Percentiles rank a stretch among this genome's conserved stretches.
Evolutionary conservation across 139 green algal species (phyloP).

Genomic region (Gonium pectorale): DNA sequence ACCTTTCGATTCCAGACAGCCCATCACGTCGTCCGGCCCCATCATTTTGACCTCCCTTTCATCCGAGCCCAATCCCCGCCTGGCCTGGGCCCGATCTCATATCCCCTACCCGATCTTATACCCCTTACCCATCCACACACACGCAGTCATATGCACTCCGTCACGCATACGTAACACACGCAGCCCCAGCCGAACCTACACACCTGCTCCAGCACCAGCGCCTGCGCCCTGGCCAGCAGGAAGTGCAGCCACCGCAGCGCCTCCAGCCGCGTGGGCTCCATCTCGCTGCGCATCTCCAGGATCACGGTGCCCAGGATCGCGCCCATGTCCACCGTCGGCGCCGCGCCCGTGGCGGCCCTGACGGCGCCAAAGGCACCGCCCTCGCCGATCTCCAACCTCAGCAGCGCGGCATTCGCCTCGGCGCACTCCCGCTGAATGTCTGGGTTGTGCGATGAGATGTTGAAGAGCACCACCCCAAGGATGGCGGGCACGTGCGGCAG

Average conservation of each 20-base stretch:
- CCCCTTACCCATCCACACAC: too few species aligned
- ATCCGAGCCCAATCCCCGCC: too few species aligned
- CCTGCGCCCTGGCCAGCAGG: conserved; percentile 50
- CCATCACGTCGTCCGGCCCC: too few species aligned
- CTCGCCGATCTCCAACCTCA: conserved; percentile 45
- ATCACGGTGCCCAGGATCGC: conserved; percentile 71
- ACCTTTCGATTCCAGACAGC: too few species aligned
- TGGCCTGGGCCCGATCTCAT: too few species aligned
- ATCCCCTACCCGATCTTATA: too few species aligned
- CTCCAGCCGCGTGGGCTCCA: conserved; percentile 82
- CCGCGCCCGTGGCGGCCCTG: background rate
- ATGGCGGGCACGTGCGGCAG: conserved; percentile 80
- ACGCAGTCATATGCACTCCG: too few species aligned
- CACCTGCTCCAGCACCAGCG: conserved; percentile 67
- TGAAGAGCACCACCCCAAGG: conserved; percentile 85
- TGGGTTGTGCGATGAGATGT: conserved; percentile 73
- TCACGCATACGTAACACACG: too few species aligned
- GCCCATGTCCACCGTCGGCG: conserved; percentile 46
- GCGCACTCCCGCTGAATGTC: conserved; percentile 63
- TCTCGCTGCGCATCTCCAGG: conserved; percentile 65
- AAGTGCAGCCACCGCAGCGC: conserved; percentile 84
- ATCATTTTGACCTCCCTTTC: too few species aligned
- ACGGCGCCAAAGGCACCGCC: conserved; percentile 3
- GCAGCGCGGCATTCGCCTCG: conserved; percentile 58
- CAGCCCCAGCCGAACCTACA: background rate